Conservation (phyloP, 352 stramenopile genomes). For the Globisporangium carolinianum region DNA sequence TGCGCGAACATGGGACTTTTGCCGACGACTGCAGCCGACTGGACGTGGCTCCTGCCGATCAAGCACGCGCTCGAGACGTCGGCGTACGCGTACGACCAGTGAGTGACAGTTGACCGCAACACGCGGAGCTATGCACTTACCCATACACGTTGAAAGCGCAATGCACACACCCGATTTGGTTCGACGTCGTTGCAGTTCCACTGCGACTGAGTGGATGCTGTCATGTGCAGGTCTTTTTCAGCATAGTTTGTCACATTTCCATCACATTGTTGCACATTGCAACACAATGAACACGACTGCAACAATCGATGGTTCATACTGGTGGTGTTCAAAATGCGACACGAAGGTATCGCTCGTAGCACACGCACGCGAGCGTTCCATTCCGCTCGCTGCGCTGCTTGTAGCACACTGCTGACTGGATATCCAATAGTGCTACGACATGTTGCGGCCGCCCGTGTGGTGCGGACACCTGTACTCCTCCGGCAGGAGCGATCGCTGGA, state of each 20-base stretch:
- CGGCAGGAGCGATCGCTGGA: constrained; percentile 74
- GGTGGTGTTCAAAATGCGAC: neutral
- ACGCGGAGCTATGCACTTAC: too few species aligned
- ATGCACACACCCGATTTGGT: too few species aligned
- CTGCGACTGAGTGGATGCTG: too few species aligned
- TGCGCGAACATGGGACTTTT: constrained; percentile 89
- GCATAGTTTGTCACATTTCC: too few species aligned
- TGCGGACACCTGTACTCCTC: constrained; percentile 80
- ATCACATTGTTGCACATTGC: too few species aligned
- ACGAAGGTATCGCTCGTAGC: too few species aligned
- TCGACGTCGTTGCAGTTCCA: too few species aligned
- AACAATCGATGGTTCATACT: too few species aligned
- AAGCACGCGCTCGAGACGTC: constrained; percentile 76
- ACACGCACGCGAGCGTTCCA: neutral
- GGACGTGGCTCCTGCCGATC: constrained; percentile 86
- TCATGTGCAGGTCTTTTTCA: too few species aligned
- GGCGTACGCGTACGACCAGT: constrained; percentile 43
- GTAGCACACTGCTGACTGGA: neutral
- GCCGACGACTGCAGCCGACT: constrained; percentile 89
- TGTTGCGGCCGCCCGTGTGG: constrained; percentile 69
- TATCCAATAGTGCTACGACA: constrained; percentile 37
- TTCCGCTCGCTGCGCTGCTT: neutral
- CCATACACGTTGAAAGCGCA: neutral
- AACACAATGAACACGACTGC: too few species aligned
- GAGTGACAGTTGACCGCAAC: neutral